A percentile compares a stretch with the other conserved stretches of the same genome.
Evolutionary conservation across 257 asterid species (phyloP).

Genomic region (Jacaranda copaia): DNA sequence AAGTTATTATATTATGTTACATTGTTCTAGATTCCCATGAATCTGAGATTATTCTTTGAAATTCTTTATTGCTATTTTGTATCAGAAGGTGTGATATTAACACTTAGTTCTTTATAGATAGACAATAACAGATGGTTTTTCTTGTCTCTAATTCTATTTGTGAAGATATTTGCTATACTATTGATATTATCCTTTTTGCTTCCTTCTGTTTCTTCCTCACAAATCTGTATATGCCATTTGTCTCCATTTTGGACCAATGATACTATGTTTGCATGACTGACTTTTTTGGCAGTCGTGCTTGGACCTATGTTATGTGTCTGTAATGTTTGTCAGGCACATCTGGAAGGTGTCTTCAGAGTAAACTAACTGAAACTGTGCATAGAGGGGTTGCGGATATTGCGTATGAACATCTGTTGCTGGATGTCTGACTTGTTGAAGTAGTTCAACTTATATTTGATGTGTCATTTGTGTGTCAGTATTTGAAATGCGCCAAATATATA

Average conservation of each 20-base stretch:
- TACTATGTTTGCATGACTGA: constrained; percentile 2
- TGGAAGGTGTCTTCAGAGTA: not conserved
- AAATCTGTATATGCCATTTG: not conserved
- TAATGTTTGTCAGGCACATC: not conserved
- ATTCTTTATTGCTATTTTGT: not conserved
- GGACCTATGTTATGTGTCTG: not conserved
- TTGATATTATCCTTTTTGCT: not conserved
- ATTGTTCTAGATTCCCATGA: not conserved
- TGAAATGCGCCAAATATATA: not conserved
- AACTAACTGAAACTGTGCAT: not conserved
- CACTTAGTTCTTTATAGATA: not conserved
- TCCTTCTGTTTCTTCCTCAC: constrained; percentile 10
- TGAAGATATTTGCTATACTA: not conserved
- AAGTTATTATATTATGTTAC: not conserved
- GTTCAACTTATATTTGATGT: not conserved
- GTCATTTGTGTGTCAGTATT: not conserved
- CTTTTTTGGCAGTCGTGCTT: not conserved
- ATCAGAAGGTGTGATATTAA: not conserved
- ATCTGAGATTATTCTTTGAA: constrained; percentile 19
- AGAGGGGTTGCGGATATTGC: not conserved
- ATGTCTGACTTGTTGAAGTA: not conserved
- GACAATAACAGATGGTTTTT: not conserved
- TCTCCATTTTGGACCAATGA: not conserved
- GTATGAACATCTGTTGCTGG: not conserved
- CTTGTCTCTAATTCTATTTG: not conserved